Evolutionary conservation across 2,329 filamentous ascomycete genomes (phyloP), one percentile per base, ranked within the genome.

Genomic region (Lasiodiplodia gonubiensis): DNA sequence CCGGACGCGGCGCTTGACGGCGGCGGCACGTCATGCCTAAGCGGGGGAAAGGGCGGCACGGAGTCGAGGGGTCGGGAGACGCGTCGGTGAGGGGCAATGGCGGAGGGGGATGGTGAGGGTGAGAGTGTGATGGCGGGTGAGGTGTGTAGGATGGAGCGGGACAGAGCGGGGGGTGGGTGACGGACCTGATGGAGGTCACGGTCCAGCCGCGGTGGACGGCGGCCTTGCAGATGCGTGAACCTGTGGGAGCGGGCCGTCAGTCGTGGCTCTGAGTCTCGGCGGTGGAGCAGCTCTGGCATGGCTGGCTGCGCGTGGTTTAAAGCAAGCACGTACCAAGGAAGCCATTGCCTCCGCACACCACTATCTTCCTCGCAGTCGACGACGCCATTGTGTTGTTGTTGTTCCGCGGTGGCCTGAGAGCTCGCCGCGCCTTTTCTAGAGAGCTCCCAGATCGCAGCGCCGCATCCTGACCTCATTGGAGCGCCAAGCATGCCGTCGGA

Each of bases 281-380:
- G 39, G 59, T 63, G 59, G 59, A 63, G 59, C 39, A 65, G 57
- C 30, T 16, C 27, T 55, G 59, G 66, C 48, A 65, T 23, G 46
- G 42, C 37, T 30, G 39, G 57, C 23, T 64, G 61, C 46, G 51
- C 25, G 46, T 61, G 57, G 57, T 61, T 60, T 63, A 63, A 64
- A 61, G 42, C 42, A 46, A 42, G 42, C 86, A 74, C 76, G 35
- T 76, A 80, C 93, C 93, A 30, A 99, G 81, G 77, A 98, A 99
- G 39, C 95, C 94, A 79, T 92, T 97, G 68, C 94, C 94, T 72
- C 95, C 95, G 72, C 92, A 96, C 66, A 99, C 93, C 51, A 98
- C 89, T 52, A 99, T 84, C 80, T 89, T 90, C 82, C 93, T 97
- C 67, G 88, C 83, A 60, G 86, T 83, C 64, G 85, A 81, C 61